A percentile compares a stretch with the other conserved stretches of the same genome.
Conservation (phyloP, 2,329 filamentous ascomycete genomes). For the Alternaria ventricosa region DNA sequence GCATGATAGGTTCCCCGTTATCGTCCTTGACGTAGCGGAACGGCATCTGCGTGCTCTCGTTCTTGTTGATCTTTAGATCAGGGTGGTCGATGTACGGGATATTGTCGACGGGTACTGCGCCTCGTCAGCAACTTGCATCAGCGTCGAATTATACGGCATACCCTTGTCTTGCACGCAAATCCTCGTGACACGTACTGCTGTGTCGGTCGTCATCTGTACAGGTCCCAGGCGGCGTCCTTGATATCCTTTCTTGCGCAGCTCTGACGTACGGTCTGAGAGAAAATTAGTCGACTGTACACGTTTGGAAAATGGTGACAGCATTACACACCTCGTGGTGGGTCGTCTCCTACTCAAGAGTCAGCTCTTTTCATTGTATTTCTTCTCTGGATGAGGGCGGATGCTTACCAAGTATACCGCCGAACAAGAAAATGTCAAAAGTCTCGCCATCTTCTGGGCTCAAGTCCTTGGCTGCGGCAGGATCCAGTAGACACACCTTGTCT, state of each 20-base stretch:
- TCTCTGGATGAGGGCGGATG: neutral
- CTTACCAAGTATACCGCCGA: constrained; percentile 92
- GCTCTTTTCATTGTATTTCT: constrained; percentile 5
- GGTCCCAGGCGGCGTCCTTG: constrained; percentile 84
- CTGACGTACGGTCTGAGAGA: constrained; percentile 83
- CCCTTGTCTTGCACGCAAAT: constrained; percentile 85
- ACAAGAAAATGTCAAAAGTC: constrained; percentile 87
- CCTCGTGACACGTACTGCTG: constrained; percentile 90
- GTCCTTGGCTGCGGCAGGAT: constrained; percentile 83
- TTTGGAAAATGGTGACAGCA: neutral
- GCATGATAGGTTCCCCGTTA: constrained; percentile 86
- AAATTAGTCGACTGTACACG: constrained; percentile 26
- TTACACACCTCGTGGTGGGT: constrained; percentile 82
- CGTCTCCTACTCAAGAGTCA: constrained; percentile 70
- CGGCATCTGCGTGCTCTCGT: constrained; percentile 96
- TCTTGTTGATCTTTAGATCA: constrained; percentile 85
- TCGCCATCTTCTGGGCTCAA: constrained; percentile 82
- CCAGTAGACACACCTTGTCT: constrained; percentile 82
- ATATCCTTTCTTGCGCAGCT: constrained; percentile 92
- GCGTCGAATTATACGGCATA: constrained; percentile 52
- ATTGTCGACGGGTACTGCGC: constrained; percentile 73
- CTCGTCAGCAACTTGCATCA: constrained; percentile 22
- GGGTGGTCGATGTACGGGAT: constrained; percentile 87
- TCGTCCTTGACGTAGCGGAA: constrained; percentile 88
- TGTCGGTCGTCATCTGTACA: constrained; percentile 98